Conservation (phyloP, 441 rosid species). For the Brassica hybrid region DNA sequence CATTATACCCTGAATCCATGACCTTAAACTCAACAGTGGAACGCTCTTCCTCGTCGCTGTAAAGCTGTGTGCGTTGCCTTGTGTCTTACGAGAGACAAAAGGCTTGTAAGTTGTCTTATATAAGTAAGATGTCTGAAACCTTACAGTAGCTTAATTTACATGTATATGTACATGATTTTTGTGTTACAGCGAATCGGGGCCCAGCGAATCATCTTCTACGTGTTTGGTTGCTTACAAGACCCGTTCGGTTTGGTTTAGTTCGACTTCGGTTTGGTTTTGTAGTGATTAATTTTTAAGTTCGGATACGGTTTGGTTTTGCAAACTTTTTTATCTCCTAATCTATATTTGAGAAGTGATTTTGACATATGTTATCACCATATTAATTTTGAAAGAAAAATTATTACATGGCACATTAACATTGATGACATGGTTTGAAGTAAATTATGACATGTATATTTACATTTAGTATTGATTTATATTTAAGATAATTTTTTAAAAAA, state of each 20-base stretch:
- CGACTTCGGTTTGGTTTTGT: constrained; percentile 12
- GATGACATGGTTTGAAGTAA: too few relatives aligned
- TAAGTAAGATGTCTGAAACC: not conserved
- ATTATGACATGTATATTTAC: too few relatives aligned
- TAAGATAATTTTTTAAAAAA: too few relatives aligned
- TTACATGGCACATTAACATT: too few relatives aligned
- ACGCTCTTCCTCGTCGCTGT: constrained; percentile 9
- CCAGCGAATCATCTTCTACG: too few relatives aligned
- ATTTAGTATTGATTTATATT: too few relatives aligned
- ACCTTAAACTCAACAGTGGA: not conserved
- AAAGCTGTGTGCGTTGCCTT: not conserved
- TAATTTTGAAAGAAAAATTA: too few relatives aligned
- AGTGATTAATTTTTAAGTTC: constrained; percentile 22
- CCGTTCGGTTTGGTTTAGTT: constrained; percentile 23
- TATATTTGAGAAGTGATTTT: too few relatives aligned
- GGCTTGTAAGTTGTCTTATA: not conserved
- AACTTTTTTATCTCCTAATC: constrained; percentile 18
- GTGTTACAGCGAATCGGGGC: too few relatives aligned
- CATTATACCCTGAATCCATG: not conserved
- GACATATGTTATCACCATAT: too few relatives aligned
- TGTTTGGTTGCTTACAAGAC: not conserved
- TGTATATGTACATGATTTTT: too few relatives aligned
- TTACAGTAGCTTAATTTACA: not conserved
- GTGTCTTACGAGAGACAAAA: not conserved
- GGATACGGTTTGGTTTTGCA: constrained; percentile 34